A percentile compares a stretch with the other conserved stretches of the same genome.
Evolutionary conservation across 2,329 filamentous ascomycete genomes (phyloP).

Genomic region (Fusarium sacchari): DNA sequence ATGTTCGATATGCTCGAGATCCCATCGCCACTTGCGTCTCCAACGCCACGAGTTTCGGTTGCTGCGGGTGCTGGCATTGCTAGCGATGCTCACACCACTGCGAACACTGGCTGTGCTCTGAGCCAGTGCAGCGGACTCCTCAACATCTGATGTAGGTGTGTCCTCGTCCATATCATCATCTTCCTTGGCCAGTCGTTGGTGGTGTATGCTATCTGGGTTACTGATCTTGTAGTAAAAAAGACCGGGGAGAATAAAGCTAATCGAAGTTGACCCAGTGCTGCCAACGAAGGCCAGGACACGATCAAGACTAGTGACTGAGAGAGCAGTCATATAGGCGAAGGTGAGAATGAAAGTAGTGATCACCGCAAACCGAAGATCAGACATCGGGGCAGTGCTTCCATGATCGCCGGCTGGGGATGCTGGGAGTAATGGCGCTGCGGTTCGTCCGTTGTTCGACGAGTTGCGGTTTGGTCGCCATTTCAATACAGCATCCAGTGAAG

Average conservation of each 20-base stretch:
- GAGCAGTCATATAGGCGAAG: slow-evolving; percentile 84
- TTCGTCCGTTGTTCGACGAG: slow-evolving; percentile 51
- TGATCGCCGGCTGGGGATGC: slow-evolving; percentile 57
- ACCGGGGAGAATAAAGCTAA: slow-evolving; percentile 95
- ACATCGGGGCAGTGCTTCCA: slow-evolving; percentile 71
- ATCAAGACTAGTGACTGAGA: slow-evolving; percentile 90
- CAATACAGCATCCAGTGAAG: slow-evolving; percentile 93
- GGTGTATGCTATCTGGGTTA: slow-evolving; percentile 83
- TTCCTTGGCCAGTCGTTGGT: slow-evolving; percentile 88
- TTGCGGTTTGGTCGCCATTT: slow-evolving; percentile 80
- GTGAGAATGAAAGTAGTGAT: slow-evolving; percentile 89
- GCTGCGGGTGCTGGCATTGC: slow-evolving; percentile 42
- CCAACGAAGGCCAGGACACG: slow-evolving; percentile 95
- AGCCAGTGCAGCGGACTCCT: slow-evolving; percentile 56
- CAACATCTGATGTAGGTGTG: slow-evolving; percentile 59
- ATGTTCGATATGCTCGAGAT: slow-evolving; percentile 71
- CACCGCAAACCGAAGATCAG: slow-evolving; percentile 86
- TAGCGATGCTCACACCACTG: slow-evolving; percentile 53
- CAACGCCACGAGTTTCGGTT: slow-evolving; percentile 55
- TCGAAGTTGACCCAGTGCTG: slow-evolving; percentile 91
- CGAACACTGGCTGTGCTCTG: slow-evolving; percentile 58
- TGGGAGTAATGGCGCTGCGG: slow-evolving; percentile 56
- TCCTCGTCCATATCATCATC: slow-evolving; percentile 82
- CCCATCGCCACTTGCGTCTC: slow-evolving; percentile 68
- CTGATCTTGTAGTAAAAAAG: slow-evolving; percentile 99